Conservation (phyloP, 495 filamentous ascomycete species). For the Talaromyces nanjingensis region DNA sequence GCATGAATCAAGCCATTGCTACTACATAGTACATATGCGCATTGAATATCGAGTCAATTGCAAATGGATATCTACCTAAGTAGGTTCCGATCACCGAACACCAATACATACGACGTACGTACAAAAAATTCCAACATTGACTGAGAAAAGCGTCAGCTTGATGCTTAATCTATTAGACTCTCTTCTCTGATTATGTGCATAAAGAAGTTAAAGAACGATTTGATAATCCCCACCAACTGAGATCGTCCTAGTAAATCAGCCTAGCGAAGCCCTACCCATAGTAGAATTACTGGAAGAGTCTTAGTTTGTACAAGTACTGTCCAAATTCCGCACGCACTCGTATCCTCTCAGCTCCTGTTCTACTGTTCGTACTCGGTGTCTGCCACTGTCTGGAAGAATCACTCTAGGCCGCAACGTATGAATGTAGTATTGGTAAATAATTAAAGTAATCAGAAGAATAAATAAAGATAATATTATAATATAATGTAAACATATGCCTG, state of each 20-base stretch:
- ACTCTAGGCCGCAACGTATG: background rate
- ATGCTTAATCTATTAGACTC: background rate
- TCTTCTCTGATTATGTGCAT: background rate
- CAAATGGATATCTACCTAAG: background rate
- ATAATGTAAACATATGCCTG: background rate
- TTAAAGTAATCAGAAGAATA: background rate
- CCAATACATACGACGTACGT: background rate
- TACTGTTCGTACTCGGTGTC: background rate
- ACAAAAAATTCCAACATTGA: background rate
- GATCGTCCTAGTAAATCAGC: background rate
- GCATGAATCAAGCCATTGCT: background rate
- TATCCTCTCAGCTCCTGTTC: background rate
- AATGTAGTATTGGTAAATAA: background rate
- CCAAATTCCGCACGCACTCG: background rate
- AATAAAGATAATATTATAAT: too few species aligned
- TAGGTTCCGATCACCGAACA: background rate
- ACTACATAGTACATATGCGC: background rate
- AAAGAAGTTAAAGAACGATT: background rate
- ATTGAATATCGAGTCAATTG: background rate
- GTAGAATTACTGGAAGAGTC: background rate
- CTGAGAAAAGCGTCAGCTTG: background rate
- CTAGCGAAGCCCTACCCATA: conserved; percentile 3
- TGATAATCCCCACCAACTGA: background rate
- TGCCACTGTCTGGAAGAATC: too few species aligned
- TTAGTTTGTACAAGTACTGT: background rate